Base-by-base conservation (phyloP, 1,139 yeast genomes). In the Blastobotrys ciferrii region DNA sequence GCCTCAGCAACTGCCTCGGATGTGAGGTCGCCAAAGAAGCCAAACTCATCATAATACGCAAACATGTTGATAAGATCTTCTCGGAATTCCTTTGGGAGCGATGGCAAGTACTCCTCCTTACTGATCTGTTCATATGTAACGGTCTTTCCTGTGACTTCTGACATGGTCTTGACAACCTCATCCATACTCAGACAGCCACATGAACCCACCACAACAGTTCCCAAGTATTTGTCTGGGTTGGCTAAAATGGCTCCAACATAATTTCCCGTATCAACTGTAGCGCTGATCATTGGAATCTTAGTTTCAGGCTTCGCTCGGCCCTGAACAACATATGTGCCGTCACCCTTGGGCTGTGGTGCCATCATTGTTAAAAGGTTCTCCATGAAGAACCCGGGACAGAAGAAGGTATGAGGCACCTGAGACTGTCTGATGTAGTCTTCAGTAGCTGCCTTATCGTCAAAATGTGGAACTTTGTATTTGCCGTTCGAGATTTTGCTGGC, bases 331-430 rank as follows among this genome's bases (percentile, higher is more conserved):
- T 37, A 47, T 5, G 44, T 38, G 3, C 52, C 52, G 20, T 49
- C 52, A 2, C 43, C 51, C 14, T 13, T n/a, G 9, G 48, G 44
- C 3, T 17, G 43, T 5, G 52, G 52, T 4, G 7, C 20, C 42
- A 18, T n/a, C 2, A 20, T 20, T 9, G 32, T 18, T 6, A 18
- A 6, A 17, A 32, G 37, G 40, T 49, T 49, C 18, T 43, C 38
- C 52, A 49, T 49, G 37, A 42, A 49, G 13, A 13, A n/a, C 30
- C 48, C 52, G 3, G 50, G 52, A 15, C 45, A 31, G 23, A 47
- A 15, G 32, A 49, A 49, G 3, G 48, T 42, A 20, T 43, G 41
- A 19, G 43, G 33, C n/a, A 49, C 47, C 5, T 45, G 48, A 2
- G 47, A 40, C 11, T 25, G 17, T 13, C 51, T 32, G 18, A 49